A percentile compares a stretch with the other conserved stretches of the same genome.
Conservation (phyloP, 768 basidiomycete genomes). For the Leccinum barrowsii region DNA sequence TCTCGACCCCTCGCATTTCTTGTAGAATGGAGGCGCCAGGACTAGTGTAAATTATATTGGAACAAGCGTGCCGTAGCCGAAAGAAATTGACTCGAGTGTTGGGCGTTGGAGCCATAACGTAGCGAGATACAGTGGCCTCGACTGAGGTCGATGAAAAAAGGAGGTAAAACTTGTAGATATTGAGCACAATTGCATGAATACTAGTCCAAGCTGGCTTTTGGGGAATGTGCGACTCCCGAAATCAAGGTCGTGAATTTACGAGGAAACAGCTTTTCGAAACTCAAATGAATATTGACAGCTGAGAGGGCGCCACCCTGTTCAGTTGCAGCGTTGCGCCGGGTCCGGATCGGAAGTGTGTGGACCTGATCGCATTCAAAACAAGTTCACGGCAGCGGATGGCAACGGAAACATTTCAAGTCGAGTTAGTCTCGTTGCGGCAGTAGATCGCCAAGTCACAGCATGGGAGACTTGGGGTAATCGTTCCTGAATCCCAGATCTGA, state of each 20-base stretch:
- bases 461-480: background rate
- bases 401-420: constrained; percentile 1
- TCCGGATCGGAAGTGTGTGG: constrained; percentile 10
- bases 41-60: background rate
- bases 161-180: background rate
- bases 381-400: background rate
- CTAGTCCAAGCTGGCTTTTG: no score
- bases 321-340: background rate
- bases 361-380: background rate
- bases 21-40: constrained; percentile 18
- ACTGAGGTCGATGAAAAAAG: background rate
- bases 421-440: constrained; percentile 8
- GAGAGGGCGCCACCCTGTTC: background rate
- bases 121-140: background rate
- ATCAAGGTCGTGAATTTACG: background rate
- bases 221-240: no score
- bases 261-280: background rate
- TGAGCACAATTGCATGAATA: background rate
- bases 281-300: background rate
- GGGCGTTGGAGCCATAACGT: background rate
- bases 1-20: constrained; percentile 40
- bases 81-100: background rate
- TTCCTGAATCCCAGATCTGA: constrained; percentile 16
- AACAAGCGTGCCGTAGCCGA: background rate
- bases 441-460: constrained; percentile 12